Percentiles rank a stretch among this genome's conserved stretches.
phyloP scores from a whole-genome alignment of 1,284 basidiomycete species.

The Polyporus tsugae region DNA sequence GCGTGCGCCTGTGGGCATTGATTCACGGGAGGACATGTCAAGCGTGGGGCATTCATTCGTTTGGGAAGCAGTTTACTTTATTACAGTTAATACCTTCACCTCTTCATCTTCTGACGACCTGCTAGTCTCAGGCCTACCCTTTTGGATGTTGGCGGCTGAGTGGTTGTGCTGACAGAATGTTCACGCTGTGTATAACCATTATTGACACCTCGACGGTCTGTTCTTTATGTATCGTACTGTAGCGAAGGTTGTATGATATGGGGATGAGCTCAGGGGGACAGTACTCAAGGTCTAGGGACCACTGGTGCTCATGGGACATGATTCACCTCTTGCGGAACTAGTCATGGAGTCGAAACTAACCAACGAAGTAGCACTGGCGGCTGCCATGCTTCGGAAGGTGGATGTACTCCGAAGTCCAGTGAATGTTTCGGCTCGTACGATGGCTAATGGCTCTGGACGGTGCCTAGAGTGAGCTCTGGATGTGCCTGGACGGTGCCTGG shows the following conservation, averaged over 20 bases:
- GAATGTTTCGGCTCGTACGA: background rate
- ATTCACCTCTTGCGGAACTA: too few relatives aligned
- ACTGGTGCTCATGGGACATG: too few relatives aligned
- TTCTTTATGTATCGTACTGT: slow-evolving; percentile 19
- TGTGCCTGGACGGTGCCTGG: slow-evolving; percentile 1
- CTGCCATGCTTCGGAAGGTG: too few relatives aligned
- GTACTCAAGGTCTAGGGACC: background rate
- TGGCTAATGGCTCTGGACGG: background rate
- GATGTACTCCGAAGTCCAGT: too few relatives aligned
- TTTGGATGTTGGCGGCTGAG: slow-evolving; percentile 15
- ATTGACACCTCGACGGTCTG: slow-evolving; percentile 9
- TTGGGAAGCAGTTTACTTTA: slow-evolving; percentile 7
- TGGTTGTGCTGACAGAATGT: slow-evolving; percentile 7
- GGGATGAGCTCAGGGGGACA: background rate
- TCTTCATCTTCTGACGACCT: slow-evolving; percentile 22
- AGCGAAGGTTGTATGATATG: slow-evolving; percentile 18
- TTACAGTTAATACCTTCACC: background rate
- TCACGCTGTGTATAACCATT: slow-evolving; percentile 11
- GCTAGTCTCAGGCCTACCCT: slow-evolving; percentile 28
- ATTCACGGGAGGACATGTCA: background rate
- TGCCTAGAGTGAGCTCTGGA: background rate
- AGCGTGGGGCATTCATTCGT: background rate
- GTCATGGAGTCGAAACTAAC: too few relatives aligned
- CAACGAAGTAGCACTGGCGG: too few relatives aligned
- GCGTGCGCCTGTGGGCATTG: background rate